phyloP scores from a whole-genome alignment of 2,329 filamentous ascomycete species.

The Cercospora sp. region DNA sequence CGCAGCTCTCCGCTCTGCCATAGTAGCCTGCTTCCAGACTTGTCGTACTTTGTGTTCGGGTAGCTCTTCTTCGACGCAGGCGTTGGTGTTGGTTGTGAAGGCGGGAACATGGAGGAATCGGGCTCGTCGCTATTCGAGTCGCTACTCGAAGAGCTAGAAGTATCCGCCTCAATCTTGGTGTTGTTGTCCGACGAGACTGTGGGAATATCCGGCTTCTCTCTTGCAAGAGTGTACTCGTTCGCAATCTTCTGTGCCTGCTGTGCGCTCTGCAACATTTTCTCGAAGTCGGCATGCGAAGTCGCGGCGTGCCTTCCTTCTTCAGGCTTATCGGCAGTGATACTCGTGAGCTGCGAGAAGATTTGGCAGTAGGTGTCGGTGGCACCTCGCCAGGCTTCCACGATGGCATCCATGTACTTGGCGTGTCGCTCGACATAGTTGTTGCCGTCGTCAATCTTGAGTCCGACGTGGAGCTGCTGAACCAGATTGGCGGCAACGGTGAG shows the following conservation, averaged over 20 bases:
- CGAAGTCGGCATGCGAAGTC: conserved; percentile 29
- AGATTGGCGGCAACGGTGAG: conserved; percentile 31
- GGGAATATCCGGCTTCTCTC: conserved; percentile 10
- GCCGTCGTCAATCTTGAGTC: conserved; percentile 26
- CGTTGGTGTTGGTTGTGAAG: conserved; percentile 8
- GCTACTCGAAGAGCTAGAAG: background rate
- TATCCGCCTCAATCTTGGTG: background rate
- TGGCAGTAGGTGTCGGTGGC: conserved; percentile 32
- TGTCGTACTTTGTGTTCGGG: conserved; percentile 8
- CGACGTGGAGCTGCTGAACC: conserved; percentile 35
- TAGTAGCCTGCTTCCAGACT: conserved; percentile 9
- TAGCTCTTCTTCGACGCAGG: conserved; percentile 6
- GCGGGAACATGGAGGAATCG: conserved; percentile 6
- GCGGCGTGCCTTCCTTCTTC: conserved; percentile 28
- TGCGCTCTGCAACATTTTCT: conserved; percentile 28
- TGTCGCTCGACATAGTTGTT: conserved; percentile 27
- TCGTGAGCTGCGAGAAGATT: conserved; percentile 33
- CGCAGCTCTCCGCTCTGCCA: conserved; percentile 12
- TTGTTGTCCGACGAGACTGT: background rate
- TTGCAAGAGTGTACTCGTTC: conserved; percentile 17
- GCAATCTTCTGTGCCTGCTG: conserved; percentile 26
- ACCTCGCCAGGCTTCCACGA: conserved; percentile 33
- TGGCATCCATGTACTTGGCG: conserved; percentile 31
- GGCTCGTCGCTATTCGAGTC: background rate
- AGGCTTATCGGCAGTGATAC: conserved; percentile 31